phyloP scores from a whole-genome alignment of 306 rosid species.

The Prunus fruticosa region DNA sequence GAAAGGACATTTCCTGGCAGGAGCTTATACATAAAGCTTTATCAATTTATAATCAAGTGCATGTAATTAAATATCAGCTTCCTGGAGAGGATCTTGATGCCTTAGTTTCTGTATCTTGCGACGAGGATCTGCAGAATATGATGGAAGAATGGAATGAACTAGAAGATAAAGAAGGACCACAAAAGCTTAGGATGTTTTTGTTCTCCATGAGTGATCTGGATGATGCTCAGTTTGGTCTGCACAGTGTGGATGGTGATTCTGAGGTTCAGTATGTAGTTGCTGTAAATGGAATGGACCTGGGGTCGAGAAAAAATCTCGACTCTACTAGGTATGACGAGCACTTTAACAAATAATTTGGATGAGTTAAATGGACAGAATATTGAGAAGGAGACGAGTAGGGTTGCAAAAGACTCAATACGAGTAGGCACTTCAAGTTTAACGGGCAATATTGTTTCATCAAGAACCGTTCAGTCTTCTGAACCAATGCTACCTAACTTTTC shows the following conservation, averaged over 20 bases:
- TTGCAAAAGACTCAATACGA: constrained; percentile 28
- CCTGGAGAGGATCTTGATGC: constrained; percentile 98
- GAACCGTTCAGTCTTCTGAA: constrained; percentile 33
- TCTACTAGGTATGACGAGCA: constrained; percentile 37
- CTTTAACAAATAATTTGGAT: constrained; percentile 38
- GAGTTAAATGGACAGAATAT: constrained; percentile 37
- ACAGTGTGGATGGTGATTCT: constrained; percentile 60
- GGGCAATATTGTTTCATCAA: constrained; percentile 29
- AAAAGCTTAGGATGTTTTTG: constrained; percentile 67
- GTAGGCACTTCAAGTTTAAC: constrained; percentile 27
- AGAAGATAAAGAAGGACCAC: constrained; percentile 44
- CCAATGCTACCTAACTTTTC: constrained; percentile 38
- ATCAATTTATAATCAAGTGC: constrained; percentile 57
- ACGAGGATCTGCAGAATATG: constrained; percentile 81
- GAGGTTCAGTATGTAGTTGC: constrained; percentile 69
- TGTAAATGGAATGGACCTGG: constrained; percentile 73
- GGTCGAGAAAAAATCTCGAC: constrained; percentile 48
- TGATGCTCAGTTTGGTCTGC: constrained; percentile 54
- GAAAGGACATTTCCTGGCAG: constrained; percentile 67
- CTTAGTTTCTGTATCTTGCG: constrained; percentile 76
- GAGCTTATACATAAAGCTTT: constrained; percentile 61
- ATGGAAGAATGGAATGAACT: constrained; percentile 69
- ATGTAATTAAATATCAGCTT: constrained; percentile 77
- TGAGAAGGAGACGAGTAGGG: constrained; percentile 39
- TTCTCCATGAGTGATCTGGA: constrained; percentile 66